phyloP scores from a whole-genome alignment of 2,329 filamentous ascomycete species.

The Penicillium sp. region DNA sequence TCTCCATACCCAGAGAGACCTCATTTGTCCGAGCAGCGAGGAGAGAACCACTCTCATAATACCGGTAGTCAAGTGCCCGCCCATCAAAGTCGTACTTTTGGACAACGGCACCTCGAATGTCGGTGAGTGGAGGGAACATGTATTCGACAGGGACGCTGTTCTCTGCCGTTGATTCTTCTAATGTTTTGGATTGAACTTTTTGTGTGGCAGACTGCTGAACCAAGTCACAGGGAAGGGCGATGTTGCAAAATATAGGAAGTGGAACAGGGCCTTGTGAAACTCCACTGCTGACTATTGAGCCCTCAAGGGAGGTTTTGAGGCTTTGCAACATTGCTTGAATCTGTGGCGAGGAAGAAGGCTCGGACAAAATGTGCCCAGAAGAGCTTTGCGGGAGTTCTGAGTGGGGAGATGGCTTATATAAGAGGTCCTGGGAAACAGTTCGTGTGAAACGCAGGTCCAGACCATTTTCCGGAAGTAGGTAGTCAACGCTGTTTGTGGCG shows the following conservation, averaged over 20 bases:
- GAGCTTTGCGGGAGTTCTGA: constrained; percentile 29
- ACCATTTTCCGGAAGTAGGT: constrained; percentile 39
- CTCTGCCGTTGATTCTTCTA: neutral
- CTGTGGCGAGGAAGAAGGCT: neutral
- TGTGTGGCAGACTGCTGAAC: constrained; percentile 3
- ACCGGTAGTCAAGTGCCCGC: constrained; percentile 32
- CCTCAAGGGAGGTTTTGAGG: constrained; percentile 23
- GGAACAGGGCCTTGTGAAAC: constrained; percentile 10
- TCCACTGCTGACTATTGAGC: constrained; percentile 18
- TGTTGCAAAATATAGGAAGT: constrained; percentile 32
- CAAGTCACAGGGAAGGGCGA: constrained; percentile 30
- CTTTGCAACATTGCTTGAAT: constrained; percentile 16
- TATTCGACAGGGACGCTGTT: constrained; percentile 31
- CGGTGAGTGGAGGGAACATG: constrained; percentile 33
- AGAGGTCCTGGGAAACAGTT: constrained; percentile 31
- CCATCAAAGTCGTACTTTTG: constrained; percentile 35
- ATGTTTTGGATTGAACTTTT: neutral
- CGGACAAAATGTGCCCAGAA: constrained; percentile 27
- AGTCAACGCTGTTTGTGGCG: constrained; percentile 34
- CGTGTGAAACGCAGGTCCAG: constrained; percentile 42
- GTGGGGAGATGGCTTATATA: constrained; percentile 6
- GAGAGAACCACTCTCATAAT: constrained; percentile 34
- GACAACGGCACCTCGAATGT: constrained; percentile 28
- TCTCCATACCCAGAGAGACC: constrained; percentile 31
- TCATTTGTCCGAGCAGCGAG: constrained; percentile 30